Conservation (phyloP, 257 asterid species). For the Fraxinus pennsylvanica region DNA sequence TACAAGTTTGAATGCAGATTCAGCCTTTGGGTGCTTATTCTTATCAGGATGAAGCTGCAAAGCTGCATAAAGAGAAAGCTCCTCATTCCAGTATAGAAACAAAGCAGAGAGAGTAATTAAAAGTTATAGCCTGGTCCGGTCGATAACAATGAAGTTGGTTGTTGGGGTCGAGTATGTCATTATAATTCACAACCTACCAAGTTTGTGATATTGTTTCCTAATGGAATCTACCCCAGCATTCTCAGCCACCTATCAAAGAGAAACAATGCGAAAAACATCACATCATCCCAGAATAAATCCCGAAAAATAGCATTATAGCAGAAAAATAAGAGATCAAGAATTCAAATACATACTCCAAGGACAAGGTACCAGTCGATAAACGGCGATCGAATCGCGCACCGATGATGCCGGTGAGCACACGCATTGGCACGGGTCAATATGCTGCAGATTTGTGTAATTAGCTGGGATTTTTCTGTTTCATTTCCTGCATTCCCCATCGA, state of each 20-base stretch:
- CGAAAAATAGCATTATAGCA: background rate
- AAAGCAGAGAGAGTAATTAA: background rate
- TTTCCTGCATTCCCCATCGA: slow-evolving; percentile 41
- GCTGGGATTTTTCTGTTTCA: slow-evolving; percentile 50
- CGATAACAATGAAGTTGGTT: background rate
- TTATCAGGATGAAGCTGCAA: slow-evolving; percentile 86
- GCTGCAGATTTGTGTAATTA: slow-evolving; percentile 53
- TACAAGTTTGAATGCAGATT: slow-evolving; percentile 77
- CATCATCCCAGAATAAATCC: background rate
- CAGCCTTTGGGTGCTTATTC: slow-evolving; percentile 75
- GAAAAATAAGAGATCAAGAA: slow-evolving; percentile 1
- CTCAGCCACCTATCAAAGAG: slow-evolving; percentile 54
- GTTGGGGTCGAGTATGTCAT: background rate
- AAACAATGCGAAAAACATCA: background rate
- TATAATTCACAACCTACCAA: slow-evolving; percentile 42
- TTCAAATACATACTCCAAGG: slow-evolving; percentile 47
- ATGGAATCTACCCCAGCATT: slow-evolving; percentile 49
- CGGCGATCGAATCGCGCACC: slow-evolving; percentile 20
- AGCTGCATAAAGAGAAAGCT: slow-evolving; percentile 41
- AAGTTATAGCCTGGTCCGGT: background rate
- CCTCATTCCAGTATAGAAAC: background rate
- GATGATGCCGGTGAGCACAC: slow-evolving; percentile 41
- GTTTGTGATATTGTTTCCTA: slow-evolving; percentile 59
- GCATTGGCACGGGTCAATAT: slow-evolving; percentile 38
- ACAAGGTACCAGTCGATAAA: slow-evolving; percentile 72